Percentiles rank a stretch among this genome's conserved stretches.
These are phyloP conservation scores for Boletus rubescentipes DNA, from an alignment of 768 basidiomycete genomes.

Conservation along the genomic window DNA sequence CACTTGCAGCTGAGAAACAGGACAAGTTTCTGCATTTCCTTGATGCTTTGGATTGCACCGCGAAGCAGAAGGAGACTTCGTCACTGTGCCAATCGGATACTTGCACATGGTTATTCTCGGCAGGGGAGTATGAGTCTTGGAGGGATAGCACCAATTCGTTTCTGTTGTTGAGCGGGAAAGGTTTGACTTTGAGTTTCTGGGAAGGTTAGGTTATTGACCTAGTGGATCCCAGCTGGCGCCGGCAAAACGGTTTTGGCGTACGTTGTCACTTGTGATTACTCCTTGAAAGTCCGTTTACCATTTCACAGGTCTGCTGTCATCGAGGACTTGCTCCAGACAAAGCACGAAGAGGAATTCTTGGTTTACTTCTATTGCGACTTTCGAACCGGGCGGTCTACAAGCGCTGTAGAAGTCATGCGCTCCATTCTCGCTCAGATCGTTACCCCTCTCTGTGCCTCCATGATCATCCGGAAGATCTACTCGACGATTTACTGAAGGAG, in stretches of 20 bases:
- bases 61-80: neutral
- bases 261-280: neutral
- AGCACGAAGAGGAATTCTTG: neutral
- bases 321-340: neutral
- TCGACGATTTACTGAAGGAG: conserved; percentile 5
- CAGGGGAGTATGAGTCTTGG: conserved; percentile 4
- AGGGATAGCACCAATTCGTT: neutral
- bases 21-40: too few relatives aligned
- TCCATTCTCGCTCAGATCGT: conserved; percentile 22
- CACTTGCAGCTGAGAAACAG: too few relatives aligned
- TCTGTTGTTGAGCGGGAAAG: conserved; percentile 20
- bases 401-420: conserved; percentile 14
- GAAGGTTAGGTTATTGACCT: neutral
- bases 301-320: conserved; percentile 1
- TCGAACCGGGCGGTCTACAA: conserved; percentile 1
- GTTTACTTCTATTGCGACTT: conserved; percentile 28
- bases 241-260: conserved; percentile 2
- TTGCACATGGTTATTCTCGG: conserved; percentile 13
- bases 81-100: conserved; percentile 6
- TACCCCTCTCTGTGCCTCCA: neutral
- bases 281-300: too few relatives aligned
- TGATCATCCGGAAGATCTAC: neutral
- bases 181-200: neutral
- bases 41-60: neutral
- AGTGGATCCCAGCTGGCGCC: neutral